Evolutionary conservation across 2,329 filamentous ascomycete species (phyloP).

Genomic region (Ophiocordyceps australis): DNA sequence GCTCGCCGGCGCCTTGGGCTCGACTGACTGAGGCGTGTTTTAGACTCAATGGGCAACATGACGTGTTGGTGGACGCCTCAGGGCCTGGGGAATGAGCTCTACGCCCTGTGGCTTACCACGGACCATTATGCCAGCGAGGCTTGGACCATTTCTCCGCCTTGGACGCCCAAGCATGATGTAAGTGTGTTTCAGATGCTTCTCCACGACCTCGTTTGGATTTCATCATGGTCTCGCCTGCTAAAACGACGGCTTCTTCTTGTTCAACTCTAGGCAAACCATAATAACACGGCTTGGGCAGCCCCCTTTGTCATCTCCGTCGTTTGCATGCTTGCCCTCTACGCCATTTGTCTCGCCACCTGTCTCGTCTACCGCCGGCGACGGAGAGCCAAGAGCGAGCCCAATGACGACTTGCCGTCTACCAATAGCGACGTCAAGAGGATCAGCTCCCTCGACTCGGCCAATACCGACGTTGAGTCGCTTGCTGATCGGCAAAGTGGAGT

Average conservation of each 20-base stretch:
- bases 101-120: conserved; percentile 11
- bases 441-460: conserved; percentile 7
- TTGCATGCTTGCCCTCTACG: conserved; percentile 11
- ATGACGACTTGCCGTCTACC: too few species aligned
- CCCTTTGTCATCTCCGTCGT: conserved; percentile 12
- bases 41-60: conserved; percentile 8
- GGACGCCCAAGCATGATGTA: conserved; percentile 8
- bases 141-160: conserved; percentile 14
- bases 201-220: background rate
- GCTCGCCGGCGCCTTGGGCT: too few species aligned
- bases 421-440: conserved; percentile 5
- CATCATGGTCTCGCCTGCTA: background rate
- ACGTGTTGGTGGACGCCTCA: conserved; percentile 12
- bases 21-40: conserved; percentile 1
- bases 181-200: background rate
- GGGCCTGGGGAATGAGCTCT: conserved; percentile 8
- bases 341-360: conserved; percentile 9
- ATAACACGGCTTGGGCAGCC: conserved; percentile 8
- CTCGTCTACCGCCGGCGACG: conserved; percentile 10
- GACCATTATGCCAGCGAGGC: conserved; percentile 6
- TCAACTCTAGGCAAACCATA: conserved; percentile 5
- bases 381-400: conserved; percentile 6
- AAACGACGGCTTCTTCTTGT: background rate
- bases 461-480: conserved; percentile 6
- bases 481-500: conserved; percentile 5